A percentile compares a stretch with the other conserved stretches of the same genome.
Evolutionary conservation across 116 monocot species (phyloP).

Genomic region (Papilionanthe hybrid): DNA sequence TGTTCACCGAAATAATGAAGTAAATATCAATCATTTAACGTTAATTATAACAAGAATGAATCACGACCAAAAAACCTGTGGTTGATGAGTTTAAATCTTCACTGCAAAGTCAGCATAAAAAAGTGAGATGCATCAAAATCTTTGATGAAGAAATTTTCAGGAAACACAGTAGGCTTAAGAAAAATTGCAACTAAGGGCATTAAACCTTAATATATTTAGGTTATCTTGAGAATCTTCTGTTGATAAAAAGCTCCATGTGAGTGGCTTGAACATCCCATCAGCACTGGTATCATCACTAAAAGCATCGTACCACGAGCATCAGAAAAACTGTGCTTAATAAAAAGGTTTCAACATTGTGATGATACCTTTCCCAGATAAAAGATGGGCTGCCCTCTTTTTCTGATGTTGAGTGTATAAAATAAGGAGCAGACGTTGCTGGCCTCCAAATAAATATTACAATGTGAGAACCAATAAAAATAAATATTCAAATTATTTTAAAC

Average conservation of each 20-base stretch:
- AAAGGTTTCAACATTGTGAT: background rate
- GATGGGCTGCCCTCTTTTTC: constrained; percentile 8
- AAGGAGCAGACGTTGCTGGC: constrained; percentile 10
- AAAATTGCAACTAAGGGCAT: background rate
- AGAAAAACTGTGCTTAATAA: background rate
- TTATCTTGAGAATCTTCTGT: constrained; percentile 26
- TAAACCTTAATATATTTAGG: constrained; percentile 43
- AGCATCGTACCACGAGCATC: constrained; percentile 7
- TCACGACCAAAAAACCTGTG: constrained; percentile 23
- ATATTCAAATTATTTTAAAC: background rate
- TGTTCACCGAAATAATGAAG: background rate
- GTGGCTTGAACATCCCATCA: constrained; percentile 22
- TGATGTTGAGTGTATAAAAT: constrained; percentile 17
- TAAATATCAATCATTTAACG: background rate
- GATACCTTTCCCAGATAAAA: constrained; percentile 33
- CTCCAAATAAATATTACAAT: constrained; percentile 3
- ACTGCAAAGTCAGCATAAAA: constrained; percentile 22
- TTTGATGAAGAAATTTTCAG: background rate
- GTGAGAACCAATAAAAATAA: background rate
- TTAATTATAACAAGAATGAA: background rate
- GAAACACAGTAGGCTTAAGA: background rate
- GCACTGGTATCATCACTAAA: constrained; percentile 13
- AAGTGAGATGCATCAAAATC: background rate
- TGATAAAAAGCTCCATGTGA: constrained; percentile 35
- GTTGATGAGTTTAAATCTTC: constrained; percentile 48